Conservation (phyloP, 345 rosid species). For the Garcia nutans region DNA sequence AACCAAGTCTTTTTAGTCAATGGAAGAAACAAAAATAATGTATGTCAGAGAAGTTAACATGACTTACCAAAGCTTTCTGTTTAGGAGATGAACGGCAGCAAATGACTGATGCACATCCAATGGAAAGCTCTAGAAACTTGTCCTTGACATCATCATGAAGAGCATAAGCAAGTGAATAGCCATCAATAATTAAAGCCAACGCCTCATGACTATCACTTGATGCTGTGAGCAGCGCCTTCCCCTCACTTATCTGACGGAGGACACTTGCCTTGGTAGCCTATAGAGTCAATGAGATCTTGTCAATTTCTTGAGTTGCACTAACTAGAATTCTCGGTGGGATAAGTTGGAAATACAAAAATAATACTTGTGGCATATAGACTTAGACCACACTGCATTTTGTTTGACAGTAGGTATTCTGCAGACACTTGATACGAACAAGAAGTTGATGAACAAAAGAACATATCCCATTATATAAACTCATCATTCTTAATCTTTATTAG, state of each 20-base stretch:
- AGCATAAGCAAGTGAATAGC: constrained; percentile 78
- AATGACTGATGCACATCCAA: constrained; percentile 87
- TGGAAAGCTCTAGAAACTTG: constrained; percentile 74
- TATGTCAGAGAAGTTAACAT: background rate
- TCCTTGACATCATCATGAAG: constrained; percentile 73
- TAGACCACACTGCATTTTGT: background rate
- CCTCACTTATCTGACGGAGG: constrained; percentile 54
- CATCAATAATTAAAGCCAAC: constrained; percentile 87
- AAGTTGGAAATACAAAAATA: background rate
- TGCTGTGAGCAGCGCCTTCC: constrained; percentile 46
- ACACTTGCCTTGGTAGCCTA: constrained; percentile 74
- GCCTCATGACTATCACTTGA: constrained; percentile 56
- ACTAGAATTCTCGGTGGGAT: background rate
- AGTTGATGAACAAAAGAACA: background rate
- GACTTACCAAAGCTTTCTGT: constrained; percentile 88
- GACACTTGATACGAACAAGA: background rate
- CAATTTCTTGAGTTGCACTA: background rate
- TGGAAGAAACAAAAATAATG: background rate
- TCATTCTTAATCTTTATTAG: background rate
- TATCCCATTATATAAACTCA: too few species aligned
- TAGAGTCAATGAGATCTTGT: constrained; percentile 11
- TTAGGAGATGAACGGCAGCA: constrained; percentile 97
- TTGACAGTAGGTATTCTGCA: background rate
- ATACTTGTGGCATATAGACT: background rate
- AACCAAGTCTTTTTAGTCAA: background rate